Base-by-base conservation (phyloP, 306 rosid genomes). In the Ziziphus jujuba region DNA sequence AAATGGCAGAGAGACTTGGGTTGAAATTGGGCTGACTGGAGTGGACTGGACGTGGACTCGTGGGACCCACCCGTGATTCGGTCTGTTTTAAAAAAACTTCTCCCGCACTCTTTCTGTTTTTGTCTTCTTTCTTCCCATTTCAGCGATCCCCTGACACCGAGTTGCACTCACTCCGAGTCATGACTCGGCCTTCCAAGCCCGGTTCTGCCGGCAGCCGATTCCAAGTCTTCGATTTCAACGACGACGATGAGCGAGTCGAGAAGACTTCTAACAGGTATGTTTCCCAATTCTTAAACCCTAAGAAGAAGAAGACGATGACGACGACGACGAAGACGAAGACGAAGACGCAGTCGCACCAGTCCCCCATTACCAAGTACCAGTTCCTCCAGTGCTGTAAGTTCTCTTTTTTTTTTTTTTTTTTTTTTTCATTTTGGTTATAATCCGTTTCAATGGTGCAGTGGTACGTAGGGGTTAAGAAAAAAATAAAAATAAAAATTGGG, bases 301-400 rank as follows among this genome's bases (percentile, higher is more conserved):
- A 16, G 56, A 49, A 6, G 40, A 19, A 22, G 23, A 59, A 13
- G 36, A 84, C 63, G 17, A 28, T 28, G 33, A 28, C 33, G 33
- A 28, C 2, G 33, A 28, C 33, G 33, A 28, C 20, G 20, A 60
- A 21, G 31, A 66, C 12, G 5, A 34, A n/a, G n/a, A n/a, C 35
- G 22, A 59, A 19, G 35, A 84, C 63, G 16, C 56, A n/a, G 3
- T n/a, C 14, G 65, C 70, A 15, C 35, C 40, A 53, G 36, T 75
- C 84, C 38, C 82, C 88, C 5, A 9, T 81, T 28, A 31, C 63
- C 80, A 85, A 85, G 69, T 88, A 81, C 77, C 35, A 23, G 0
- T 85, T 83, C 72, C 89, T 88, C 50, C 70, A 64, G 53, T 36
- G 14, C 34, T 85, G 95, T 88, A 68, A 80, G 89, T 76, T 19